phyloP scores from a whole-genome alignment of 1,284 basidiomycete species.

The Taiwanofungus camphoratus region DNA sequence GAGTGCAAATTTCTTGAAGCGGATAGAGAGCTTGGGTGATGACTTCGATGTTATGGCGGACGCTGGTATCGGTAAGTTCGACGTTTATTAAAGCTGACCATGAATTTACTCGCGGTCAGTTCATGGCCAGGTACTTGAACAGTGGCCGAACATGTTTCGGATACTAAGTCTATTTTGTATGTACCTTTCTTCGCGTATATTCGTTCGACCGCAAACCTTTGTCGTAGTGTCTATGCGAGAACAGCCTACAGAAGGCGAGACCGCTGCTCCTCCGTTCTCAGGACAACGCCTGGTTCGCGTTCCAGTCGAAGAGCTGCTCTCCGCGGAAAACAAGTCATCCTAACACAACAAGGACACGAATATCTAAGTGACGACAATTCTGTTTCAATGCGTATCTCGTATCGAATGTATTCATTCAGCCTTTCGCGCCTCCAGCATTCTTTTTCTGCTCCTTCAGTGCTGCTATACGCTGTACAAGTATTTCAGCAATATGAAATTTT shows the following conservation, averaged over 20 bases:
- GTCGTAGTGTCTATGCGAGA: slow-evolving; percentile 40
- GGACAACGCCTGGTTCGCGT: slow-evolving; percentile 53
- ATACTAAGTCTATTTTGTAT: slow-evolving; percentile 63
- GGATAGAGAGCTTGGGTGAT: slow-evolving; percentile 61
- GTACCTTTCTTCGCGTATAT: slow-evolving; percentile 16
- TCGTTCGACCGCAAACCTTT: slow-evolving; percentile 6
- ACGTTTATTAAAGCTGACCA: slow-evolving; percentile 7
- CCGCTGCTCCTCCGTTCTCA: slow-evolving; percentile 15
- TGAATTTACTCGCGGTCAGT: slow-evolving; percentile 33
- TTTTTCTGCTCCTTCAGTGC: slow-evolving; percentile 31
- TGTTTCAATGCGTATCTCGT: background rate
- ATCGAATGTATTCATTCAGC: background rate
- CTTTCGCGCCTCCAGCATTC: slow-evolving; percentile 10
- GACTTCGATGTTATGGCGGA: slow-evolving; percentile 73
- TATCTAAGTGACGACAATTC: background rate
- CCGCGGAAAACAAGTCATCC: slow-evolving; percentile 15
- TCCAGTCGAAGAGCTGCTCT: slow-evolving; percentile 52
- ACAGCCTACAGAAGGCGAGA: slow-evolving; percentile 22
- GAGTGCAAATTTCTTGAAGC: slow-evolving; percentile 54
- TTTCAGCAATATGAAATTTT: background rate
- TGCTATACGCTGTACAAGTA: slow-evolving; percentile 24
- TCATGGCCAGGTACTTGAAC: slow-evolving; percentile 69
- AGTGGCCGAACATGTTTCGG: slow-evolving; percentile 79
- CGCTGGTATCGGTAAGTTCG: slow-evolving; percentile 57
- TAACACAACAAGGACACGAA: background rate